Evolutionary conservation across 768 basidiomycete species (phyloP), one percentile per base, ranked within the genome.

Genomic region (Galerina marginata): DNA sequence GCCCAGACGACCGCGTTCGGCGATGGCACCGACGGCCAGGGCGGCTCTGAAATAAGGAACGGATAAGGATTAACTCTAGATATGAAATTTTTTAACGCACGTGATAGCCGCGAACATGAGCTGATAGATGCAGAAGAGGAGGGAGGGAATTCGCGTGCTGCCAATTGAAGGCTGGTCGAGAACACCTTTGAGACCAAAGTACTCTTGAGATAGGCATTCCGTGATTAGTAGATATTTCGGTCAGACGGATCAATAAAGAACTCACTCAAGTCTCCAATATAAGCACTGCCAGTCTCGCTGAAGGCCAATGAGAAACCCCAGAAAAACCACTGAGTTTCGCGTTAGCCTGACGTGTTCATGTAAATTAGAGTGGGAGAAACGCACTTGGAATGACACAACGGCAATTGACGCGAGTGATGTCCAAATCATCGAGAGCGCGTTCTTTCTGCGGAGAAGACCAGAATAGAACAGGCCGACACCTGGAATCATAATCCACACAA

Each of bases 271-370:
- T 96, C 79, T 9, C 96, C 96, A 62, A 99, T 96, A 74, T 82
- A 99, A n/a, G 67, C 63, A 61, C 76, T 79, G 4, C 81, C 93
- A 0, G 82, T 86, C 12, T 93, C 91, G 61, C 89, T 91, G 78
- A 99, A 99, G 0, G 96, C 86, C 23, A 99, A 80, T 2, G 94
- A 95, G 77, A 84, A 98, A 2, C 96, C 96, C 96, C 96, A 97
- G 82, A 96, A 95, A 81, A 94, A 95, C 94, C 94, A 96, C 90
- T 95, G 65, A 2, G 12, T 23, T 20, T 48, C 9, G 11, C n/a
- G 51, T 52, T 16, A 52, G 51, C n/a, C n/a, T 40, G 3, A 16
- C 5, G 14, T 40, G 20, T 12, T 20, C n/a, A 12, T 10, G 9
- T 12, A 14, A 4, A 36, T 25, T 20, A 20, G 20, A 20, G 1